Conservation (phyloP, 1,139 yeast genomes). For the Debaryomycetaceae sp. region DNA sequence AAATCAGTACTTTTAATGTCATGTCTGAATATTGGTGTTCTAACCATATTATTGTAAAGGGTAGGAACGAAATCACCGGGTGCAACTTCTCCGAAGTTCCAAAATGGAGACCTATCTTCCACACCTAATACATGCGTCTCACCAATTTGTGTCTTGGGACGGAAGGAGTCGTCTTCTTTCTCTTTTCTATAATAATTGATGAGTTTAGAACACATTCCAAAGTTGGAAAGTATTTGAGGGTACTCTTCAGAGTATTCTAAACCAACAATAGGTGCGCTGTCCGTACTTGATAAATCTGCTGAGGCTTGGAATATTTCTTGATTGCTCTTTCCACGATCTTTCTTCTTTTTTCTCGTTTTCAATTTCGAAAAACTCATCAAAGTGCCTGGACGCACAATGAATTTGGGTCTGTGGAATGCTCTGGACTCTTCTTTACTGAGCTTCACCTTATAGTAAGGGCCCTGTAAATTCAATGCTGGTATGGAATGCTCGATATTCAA, state of each 20-base stretch:
- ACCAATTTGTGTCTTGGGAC: constrained; percentile 89
- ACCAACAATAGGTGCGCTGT: constrained; percentile 71
- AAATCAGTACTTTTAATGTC: constrained; percentile 79
- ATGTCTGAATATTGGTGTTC: constrained; percentile 94
- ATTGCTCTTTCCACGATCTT: constrained; percentile 80
- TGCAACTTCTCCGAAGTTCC: constrained; percentile 98
- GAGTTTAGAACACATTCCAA: constrained; percentile 95
- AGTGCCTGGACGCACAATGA: constrained; percentile 75
- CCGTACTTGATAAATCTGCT: constrained; percentile 79
- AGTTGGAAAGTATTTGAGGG: constrained; percentile 79
- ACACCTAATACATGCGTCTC: constrained; percentile 95
- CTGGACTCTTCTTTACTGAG: constrained; percentile 69
- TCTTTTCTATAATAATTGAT: constrained; percentile 90
- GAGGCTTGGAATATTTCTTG: constrained; percentile 70
- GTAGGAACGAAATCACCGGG: constrained; percentile 95
- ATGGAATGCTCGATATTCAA: constrained; percentile 86
- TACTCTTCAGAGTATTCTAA: constrained; percentile 90
- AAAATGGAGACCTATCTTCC: constrained; percentile 94
- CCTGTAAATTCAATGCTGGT: constrained; percentile 83
- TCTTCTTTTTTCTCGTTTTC: constrained; percentile 81
- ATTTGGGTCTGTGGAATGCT: constrained; percentile 76
- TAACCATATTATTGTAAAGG: constrained; percentile 80
- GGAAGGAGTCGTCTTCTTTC: constrained; percentile 72
- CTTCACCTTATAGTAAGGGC: constrained; percentile 86
- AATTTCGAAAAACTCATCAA: constrained; percentile 71